Conservation (phyloP, 805 yeast genomes). For the Saccharomycopsis olivae region DNA sequence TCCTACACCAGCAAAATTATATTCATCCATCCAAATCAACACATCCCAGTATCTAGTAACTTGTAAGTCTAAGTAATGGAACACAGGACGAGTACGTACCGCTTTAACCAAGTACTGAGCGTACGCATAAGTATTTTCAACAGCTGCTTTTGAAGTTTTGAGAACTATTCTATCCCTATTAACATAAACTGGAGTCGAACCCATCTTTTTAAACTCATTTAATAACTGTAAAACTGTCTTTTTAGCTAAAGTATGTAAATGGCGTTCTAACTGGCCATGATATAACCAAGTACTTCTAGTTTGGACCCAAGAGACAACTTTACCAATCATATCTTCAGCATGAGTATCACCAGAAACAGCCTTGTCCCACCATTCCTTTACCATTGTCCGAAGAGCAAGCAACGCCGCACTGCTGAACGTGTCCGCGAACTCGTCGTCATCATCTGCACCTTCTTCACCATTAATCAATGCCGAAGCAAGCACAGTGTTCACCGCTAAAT, state of each 20-base stretch:
- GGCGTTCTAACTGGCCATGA: constrained; percentile 73
- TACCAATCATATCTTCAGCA: constrained; percentile 45
- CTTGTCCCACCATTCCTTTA: constrained; percentile 90
- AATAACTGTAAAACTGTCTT: constrained; percentile 73
- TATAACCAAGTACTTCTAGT: constrained; percentile 61
- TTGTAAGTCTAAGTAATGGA: constrained; percentile 67
- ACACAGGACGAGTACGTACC: constrained; percentile 68
- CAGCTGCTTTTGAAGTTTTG: constrained; percentile 64
- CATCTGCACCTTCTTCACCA: constrained; percentile 80
- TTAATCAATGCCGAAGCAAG: constrained; percentile 74
- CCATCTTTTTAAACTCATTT: constrained; percentile 48
- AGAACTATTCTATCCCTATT: constrained; percentile 64
- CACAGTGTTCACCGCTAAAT: constrained; percentile 77
- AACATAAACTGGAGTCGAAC: constrained; percentile 73
- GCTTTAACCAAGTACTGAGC: constrained; percentile 76
- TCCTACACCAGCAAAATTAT: constrained; percentile 71
- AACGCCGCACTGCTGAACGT: constrained; percentile 73
- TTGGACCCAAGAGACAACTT: constrained; percentile 66
- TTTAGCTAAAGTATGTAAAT: constrained; percentile 76
- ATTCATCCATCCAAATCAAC: constrained; percentile 91
- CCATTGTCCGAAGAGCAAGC: constrained; percentile 56
- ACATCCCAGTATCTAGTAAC: constrained; percentile 83
- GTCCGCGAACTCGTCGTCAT: constrained; percentile 60
- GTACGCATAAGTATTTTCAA: constrained; percentile 83
- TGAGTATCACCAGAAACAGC: constrained; percentile 42